These are phyloP conservation scores for Polyporus arcularius DNA, from an alignment of 768 basidiomycete species.

Conservation along the genomic window DNA sequence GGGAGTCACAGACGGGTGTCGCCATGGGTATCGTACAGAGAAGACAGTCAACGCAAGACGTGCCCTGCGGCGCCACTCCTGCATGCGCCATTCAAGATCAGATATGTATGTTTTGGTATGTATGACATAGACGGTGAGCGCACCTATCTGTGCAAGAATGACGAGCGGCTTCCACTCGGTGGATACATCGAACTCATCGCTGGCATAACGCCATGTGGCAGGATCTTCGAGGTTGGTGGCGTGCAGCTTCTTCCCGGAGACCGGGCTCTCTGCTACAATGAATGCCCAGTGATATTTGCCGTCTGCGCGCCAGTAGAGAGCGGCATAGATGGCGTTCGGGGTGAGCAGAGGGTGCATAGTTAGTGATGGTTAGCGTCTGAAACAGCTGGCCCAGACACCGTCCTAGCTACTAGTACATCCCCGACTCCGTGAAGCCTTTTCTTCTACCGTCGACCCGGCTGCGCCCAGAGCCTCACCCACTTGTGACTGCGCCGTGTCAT, in stretches of 20 bases:
- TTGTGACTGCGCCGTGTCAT: not conserved
- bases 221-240: constrained; percentile 6
- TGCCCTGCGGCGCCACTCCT: no score
- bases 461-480: not conserved
- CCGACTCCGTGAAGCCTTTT: no score
- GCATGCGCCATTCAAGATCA: no score
- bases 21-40: no score
- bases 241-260: not conserved
- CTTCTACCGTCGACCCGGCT: no score
- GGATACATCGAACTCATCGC: constrained; percentile 1
- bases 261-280: not conserved
- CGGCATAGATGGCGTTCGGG: constrained; percentile 1
- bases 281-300: constrained; percentile 5
- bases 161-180: constrained; percentile 4
- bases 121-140: no score
- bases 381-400: not conserved
- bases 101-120: no score
- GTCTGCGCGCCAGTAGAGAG: constrained; percentile 1
- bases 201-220: not conserved
- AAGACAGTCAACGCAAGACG: no score
- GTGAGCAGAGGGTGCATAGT: not conserved
- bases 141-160: not conserved
- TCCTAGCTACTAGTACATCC: not conserved
- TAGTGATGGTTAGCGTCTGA: no score
- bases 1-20: not conserved